These are phyloP conservation scores for Pouteria campechiana DNA, from an alignment of 179 eudicot genomes.

Conservation along the genomic window DNA sequence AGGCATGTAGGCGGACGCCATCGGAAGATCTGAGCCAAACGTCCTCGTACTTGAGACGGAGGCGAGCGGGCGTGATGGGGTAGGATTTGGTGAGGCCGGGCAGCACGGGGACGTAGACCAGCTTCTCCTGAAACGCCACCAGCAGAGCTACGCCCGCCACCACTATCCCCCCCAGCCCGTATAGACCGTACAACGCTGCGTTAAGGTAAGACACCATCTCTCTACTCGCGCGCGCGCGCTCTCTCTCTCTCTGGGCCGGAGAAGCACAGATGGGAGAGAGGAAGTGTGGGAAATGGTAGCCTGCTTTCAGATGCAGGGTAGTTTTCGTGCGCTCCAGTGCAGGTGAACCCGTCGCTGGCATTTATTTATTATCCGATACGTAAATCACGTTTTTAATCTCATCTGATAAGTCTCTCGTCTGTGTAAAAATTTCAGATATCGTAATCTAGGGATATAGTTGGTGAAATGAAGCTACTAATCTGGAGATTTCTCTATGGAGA, in stretches of 20 bases:
- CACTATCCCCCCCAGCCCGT: slow-evolving; percentile 72
- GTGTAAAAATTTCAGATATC: too few relatives aligned
- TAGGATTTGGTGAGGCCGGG: slow-evolving; percentile 88
- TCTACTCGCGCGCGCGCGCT: background rate
- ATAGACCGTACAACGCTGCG: slow-evolving; percentile 57
- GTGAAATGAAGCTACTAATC: too few relatives aligned
- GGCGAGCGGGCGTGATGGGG: slow-evolving; percentile 75
- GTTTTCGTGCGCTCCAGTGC: too few relatives aligned
- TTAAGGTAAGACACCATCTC: slow-evolving; percentile 63
- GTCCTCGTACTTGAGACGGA: slow-evolving; percentile 66
- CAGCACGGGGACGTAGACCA: slow-evolving; percentile 83
- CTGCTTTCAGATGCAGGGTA: too few relatives aligned
- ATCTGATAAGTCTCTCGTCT: too few relatives aligned
- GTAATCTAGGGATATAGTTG: too few relatives aligned
- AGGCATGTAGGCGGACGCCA: slow-evolving; percentile 77
- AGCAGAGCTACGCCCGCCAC: slow-evolving; percentile 73
- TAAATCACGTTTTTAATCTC: too few relatives aligned
- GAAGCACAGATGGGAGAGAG: background rate
- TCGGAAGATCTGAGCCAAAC: slow-evolving; percentile 93
- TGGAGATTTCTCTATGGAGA: too few relatives aligned
- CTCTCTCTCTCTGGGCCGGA: background rate
- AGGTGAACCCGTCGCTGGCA: slow-evolving; percentile 67
- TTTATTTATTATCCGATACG: too few relatives aligned
- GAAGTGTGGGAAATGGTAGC: too few relatives aligned
- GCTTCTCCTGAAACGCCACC: slow-evolving; percentile 79